Conservation (phyloP, 306 rosid species). For the Fragaria vesca region DNA sequence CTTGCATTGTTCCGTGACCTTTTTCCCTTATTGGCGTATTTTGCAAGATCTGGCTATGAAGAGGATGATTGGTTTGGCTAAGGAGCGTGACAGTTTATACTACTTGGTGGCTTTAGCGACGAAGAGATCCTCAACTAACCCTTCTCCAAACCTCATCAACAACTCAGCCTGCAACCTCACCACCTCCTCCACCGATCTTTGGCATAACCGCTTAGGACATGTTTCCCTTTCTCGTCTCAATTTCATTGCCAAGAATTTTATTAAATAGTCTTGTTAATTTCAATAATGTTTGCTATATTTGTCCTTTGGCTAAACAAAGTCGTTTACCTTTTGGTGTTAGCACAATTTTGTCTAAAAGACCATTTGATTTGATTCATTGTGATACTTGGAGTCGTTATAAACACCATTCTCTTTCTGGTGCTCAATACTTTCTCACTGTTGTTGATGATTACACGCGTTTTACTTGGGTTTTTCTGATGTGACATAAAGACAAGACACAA, state of each 20-base stretch:
- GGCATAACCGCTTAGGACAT: neutral
- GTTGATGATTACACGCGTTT: neutral
- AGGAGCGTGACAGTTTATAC: neutral
- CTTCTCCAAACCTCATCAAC: too few species aligned
- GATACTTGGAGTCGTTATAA: slow-evolving; percentile 10
- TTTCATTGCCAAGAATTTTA: too few species aligned
- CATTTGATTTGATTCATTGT: slow-evolving; percentile 11
- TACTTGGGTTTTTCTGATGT: slow-evolving; percentile 2
- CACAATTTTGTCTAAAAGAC: neutral
- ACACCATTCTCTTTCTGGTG: neutral
- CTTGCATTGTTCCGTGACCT: neutral
- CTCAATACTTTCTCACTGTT: slow-evolving; percentile 10
- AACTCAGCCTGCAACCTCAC: too few species aligned
- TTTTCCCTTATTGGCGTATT: neutral
- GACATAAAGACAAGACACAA: neutral
- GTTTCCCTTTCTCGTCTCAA: too few species aligned
- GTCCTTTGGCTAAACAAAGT: neutral
- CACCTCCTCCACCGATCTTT: neutral
- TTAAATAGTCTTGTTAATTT: too few species aligned
- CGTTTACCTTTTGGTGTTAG: neutral
- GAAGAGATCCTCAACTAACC: fast-evolving
- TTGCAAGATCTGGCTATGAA: neutral
- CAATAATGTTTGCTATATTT: too few species aligned
- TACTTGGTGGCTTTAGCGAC: too few species aligned
- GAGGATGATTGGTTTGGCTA: slow-evolving; percentile 10